phyloP scores from a whole-genome alignment of 352 stramenopile genomes.

The Pythium rishiriense region DNA sequence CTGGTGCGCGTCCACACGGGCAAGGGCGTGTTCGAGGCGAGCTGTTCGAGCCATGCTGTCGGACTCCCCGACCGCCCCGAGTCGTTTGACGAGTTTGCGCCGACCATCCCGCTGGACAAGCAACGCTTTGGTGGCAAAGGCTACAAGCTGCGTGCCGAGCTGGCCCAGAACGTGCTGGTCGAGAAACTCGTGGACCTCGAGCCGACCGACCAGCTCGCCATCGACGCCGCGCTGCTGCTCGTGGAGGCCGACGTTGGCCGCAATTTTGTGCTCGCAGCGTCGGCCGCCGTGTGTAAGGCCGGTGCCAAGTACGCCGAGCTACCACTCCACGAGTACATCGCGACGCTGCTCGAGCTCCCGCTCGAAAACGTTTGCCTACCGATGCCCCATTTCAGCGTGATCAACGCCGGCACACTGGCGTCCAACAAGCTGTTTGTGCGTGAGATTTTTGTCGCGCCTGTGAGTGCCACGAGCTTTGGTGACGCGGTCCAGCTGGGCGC shows the following conservation, averaged over 20 bases:
- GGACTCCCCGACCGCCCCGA: conserved; percentile 42
- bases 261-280: conserved; percentile 61
- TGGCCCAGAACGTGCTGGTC: conserved; percentile 35
- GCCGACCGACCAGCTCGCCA: conserved; percentile 44
- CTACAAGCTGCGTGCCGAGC: conserved; percentile 38
- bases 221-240: conserved; percentile 40
- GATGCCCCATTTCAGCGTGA: conserved; percentile 74
- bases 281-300: conserved; percentile 60
- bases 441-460: conserved; percentile 58
- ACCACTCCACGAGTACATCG: conserved; percentile 56
- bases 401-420: conserved; percentile 62
- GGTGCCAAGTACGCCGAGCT: conserved; percentile 61
- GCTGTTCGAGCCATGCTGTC: conserved; percentile 36
- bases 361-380: conserved; percentile 50
- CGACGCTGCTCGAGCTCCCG: conserved; percentile 42
- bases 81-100: conserved; percentile 28
- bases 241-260: conserved; percentile 51
- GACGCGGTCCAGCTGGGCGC: conserved; percentile 62
- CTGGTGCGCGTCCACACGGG: conserved; percentile 65
- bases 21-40: conserved; percentile 64
- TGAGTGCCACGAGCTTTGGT: conserved; percentile 53
- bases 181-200: conserved; percentile 46
- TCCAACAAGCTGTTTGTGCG: conserved; percentile 73
- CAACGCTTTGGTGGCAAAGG: conserved; percentile 44
- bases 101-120: conserved; percentile 31